Evolutionary conservation across 192 early-diverging fungal species (phyloP), one percentile per base, ranked within the genome.

Genomic region (Coemansia aciculifera): DNA sequence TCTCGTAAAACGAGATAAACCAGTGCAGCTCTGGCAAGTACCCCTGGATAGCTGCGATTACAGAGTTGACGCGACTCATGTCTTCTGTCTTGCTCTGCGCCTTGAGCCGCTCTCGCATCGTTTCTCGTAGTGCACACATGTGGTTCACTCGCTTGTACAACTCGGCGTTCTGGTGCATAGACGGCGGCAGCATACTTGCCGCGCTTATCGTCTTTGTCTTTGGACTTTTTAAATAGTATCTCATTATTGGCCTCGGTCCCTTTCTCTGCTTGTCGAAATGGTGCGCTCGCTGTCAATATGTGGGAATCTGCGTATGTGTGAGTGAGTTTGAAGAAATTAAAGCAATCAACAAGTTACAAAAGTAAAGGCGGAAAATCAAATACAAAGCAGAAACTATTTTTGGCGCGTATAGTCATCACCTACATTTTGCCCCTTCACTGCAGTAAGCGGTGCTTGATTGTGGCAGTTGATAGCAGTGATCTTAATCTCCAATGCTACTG

Each of bases 21-120:
- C 81, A 78, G 63, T 83, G 75, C 27, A 83, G 70, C 48, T 83
- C 77, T n/a, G 31, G 21, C 57, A 83, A 43, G 31, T 83, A 83
- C 21, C 48, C 64, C 71, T 79, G 69, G 3, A 74, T 73, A 17
- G 77, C 67, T 9, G 68, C 4, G 2, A 79, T 56, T 21, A 83
- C 43, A 2, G 49, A 23, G 19, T 64, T 74, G 11, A 83, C 56
- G 13, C 66, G 59, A n/a, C 62, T 64, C 40, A 76, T 46, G 67
- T 83, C 74, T 12, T 83, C 81, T 0, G 67, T 68, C 59, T 83
- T 78, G 73, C 62, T 73, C 27, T 78, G 77, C 34, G 52, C 65
- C 61, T 83, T 83, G 5, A 83, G 73, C 32, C 62, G 59, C 51
- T 78, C 77, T 31, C 81, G 73, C 81, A 83, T 79, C 66, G 66